Evolutionary conservation across 345 rosid species (phyloP).

Genomic region (Gossypium arboreum): DNA sequence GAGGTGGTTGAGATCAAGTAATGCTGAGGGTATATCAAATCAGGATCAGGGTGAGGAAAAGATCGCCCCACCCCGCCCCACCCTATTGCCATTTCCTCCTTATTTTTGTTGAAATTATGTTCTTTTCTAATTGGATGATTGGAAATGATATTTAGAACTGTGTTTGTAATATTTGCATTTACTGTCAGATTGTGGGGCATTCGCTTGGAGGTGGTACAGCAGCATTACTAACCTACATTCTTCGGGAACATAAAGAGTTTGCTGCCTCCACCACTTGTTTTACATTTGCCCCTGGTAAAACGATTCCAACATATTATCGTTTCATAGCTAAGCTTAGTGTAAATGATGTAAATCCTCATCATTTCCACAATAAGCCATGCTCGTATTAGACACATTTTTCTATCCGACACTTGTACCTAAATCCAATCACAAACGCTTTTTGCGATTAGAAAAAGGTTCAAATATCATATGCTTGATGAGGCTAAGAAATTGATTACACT

Average conservation of each 20-base stretch:
- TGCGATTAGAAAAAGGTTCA: background rate
- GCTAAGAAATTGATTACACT: background rate
- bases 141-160: background rate
- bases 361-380: background rate
- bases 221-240: constrained; percentile 82
- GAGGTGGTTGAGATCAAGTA: no score
- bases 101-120: background rate
- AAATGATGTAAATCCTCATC: background rate
- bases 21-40: no score
- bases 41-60: no score
- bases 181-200: constrained; percentile 88
- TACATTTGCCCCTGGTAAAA: constrained; percentile 89
- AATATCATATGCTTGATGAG: background rate
- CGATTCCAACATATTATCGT: background rate
- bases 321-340: background rate
- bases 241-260: constrained; percentile 82
- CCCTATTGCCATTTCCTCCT: background rate
- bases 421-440: background rate
- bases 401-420: background rate
- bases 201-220: constrained; percentile 99
- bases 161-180: constrained; percentile 14
- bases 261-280: constrained; percentile 71
- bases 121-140: background rate
- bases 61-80: no score
- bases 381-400: background rate